A percentile compares a stretch with the other conserved stretches of the same genome.
Conservation (phyloP, 495 filamentous ascomycete species). For the Penicillium ochrochloron region DNA sequence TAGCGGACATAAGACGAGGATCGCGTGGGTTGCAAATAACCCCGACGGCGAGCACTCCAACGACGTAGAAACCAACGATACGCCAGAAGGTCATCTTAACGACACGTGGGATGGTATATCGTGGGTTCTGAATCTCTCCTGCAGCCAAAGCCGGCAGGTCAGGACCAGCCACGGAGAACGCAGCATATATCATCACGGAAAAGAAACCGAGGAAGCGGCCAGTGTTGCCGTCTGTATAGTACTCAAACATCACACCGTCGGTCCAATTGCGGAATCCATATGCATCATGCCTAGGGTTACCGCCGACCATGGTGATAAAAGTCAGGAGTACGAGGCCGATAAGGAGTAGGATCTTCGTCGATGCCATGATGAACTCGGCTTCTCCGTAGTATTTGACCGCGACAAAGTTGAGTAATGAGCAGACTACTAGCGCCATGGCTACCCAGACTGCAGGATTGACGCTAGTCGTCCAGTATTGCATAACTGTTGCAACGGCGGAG, state of each 20-base stretch:
- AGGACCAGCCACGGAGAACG: slow-evolving; percentile 57
- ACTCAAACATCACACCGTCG: slow-evolving; percentile 39
- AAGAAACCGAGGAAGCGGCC: slow-evolving; percentile 50
- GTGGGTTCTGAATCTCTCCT: slow-evolving; percentile 78
- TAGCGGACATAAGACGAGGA: slow-evolving; percentile 56
- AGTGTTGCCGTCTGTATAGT: slow-evolving; percentile 35
- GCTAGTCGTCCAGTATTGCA: slow-evolving; percentile 67
- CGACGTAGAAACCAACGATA: slow-evolving; percentile 78
- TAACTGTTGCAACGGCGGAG: slow-evolving; percentile 68
- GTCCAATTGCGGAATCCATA: slow-evolving; percentile 76
- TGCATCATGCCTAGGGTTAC: slow-evolving; percentile 61
- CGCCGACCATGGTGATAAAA: slow-evolving; percentile 72
- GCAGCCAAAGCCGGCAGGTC: slow-evolving; percentile 80
- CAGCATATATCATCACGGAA: slow-evolving; percentile 49
- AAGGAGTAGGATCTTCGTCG: slow-evolving; percentile 75
- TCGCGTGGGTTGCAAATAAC: slow-evolving; percentile 56
- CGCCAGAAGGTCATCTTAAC: slow-evolving; percentile 82
- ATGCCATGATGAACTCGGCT: slow-evolving; percentile 74
- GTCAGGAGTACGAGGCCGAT: slow-evolving; percentile 69
- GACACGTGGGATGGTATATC: slow-evolving; percentile 75
- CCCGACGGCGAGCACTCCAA: slow-evolving; percentile 58
- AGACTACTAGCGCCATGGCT: slow-evolving; percentile 68
- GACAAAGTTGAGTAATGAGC: slow-evolving; percentile 68
- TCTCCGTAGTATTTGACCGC: slow-evolving; percentile 73
- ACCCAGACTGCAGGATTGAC: slow-evolving; percentile 67